Evolutionary conservation across 768 basidiomycete genomes (phyloP).

Genomic region (Termitomyces sp.): DNA sequence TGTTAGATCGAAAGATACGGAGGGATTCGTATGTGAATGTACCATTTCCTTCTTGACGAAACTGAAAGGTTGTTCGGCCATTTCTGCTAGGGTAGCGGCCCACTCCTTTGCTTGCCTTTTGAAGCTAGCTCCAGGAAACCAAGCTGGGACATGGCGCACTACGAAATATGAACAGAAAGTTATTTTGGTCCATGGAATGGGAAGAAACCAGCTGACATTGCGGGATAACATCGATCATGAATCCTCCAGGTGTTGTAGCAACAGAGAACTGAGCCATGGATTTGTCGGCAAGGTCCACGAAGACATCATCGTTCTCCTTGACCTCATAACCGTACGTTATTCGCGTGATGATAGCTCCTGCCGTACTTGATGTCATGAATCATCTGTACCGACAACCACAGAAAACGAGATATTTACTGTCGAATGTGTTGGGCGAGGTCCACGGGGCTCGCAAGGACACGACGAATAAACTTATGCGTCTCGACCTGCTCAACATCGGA

Average conservation of each 20-base stretch:
- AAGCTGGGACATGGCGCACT: not conserved
- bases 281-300: conserved; percentile 35
- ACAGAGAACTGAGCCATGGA: not conserved
- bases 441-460: conserved; percentile 39
- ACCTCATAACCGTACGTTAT: conserved; percentile 51
- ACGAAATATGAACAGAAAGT: not conserved
- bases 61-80: not conserved
- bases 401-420: conserved; percentile 25
- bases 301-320: conserved; percentile 41
- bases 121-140: not conserved
- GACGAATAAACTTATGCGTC: conserved; percentile 39
- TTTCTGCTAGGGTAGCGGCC: not conserved
- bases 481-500: conserved; percentile 38
- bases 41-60: not conserved
- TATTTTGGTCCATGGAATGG: not conserved
- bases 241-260: not conserved
- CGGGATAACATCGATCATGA: not conserved
- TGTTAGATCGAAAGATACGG: not conserved
- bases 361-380: conserved; percentile 26
- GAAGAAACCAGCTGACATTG: not conserved
- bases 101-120: not conserved
- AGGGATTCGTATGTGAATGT: not conserved
- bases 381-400: not conserved
- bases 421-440: conserved; percentile 40
- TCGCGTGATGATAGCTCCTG: conserved; percentile 43